Evolutionary conservation across 768 basidiomycete genomes (phyloP).

Genomic region (Leccinum truebloodii): DNA sequence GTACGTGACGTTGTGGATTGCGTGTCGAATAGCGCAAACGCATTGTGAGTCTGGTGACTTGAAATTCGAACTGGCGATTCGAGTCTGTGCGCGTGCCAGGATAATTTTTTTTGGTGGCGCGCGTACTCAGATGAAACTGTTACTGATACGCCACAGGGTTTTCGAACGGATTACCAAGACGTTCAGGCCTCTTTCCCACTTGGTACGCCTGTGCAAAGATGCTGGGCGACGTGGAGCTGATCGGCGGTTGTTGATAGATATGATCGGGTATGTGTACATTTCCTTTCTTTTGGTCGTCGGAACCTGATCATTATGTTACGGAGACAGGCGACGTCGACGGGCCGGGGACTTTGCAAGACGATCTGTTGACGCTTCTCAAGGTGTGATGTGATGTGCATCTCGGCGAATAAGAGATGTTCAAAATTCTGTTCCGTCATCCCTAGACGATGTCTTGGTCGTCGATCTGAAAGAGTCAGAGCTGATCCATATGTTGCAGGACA

Average conservation of each 20-base stretch:
- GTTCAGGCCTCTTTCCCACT: constrained; percentile 73
- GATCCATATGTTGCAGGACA: constrained; percentile 50
- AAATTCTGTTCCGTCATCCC: constrained; percentile 68
- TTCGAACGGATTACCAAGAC: constrained; percentile 90
- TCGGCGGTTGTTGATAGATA: constrained; percentile 74
- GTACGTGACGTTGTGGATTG: constrained; percentile 85
- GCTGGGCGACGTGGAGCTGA: constrained; percentile 74
- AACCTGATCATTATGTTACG: constrained; percentile 1
- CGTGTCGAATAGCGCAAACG: constrained; percentile 84
- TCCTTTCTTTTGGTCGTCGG: neutral
- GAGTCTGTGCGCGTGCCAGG: constrained; percentile 44
- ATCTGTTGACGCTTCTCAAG: too few relatives aligned
- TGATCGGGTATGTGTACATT: constrained; percentile 55
- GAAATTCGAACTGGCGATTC: constrained; percentile 86
- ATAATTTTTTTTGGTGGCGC: neutral
- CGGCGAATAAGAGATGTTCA: constrained; percentile 27
- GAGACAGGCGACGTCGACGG: constrained; percentile 34
- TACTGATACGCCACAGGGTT: constrained; percentile 53
- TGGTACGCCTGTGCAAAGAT: constrained; percentile 86
- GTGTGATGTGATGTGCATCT: too few relatives aligned
- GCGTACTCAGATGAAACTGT: neutral
- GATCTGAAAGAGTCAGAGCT: constrained; percentile 64
- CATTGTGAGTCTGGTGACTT: constrained; percentile 39
- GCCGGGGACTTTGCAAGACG: too few relatives aligned
- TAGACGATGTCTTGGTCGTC: constrained; percentile 58